Percentiles rank a stretch among this genome's conserved stretches.
Evolutionary conservation across 169 alveolate genomes (phyloP).

Genomic region (Eimeria falciformis): DNA sequence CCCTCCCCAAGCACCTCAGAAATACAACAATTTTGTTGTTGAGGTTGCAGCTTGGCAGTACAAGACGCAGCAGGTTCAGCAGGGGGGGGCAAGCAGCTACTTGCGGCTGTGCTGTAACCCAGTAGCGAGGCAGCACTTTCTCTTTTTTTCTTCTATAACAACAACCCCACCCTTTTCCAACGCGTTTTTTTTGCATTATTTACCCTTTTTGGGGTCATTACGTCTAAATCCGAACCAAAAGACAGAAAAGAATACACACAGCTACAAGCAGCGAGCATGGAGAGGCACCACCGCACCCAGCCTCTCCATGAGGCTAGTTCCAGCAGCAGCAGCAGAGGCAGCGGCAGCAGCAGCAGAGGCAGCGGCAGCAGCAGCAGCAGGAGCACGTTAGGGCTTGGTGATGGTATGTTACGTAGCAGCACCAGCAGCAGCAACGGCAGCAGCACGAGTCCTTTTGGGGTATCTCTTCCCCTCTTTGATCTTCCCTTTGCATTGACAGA

Average conservation of each 20-base stretch:
- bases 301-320: neutral
- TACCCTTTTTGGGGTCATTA: neutral
- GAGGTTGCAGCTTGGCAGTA: too few relatives aligned
- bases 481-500: neutral
- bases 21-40: too few relatives aligned
- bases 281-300: neutral
- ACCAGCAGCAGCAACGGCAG: conserved; percentile 33
- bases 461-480: neutral
- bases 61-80: neutral
- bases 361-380: neutral
- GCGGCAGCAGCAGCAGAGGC: neutral
- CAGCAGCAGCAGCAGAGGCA: conserved; percentile 50
- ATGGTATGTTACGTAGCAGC: neutral
- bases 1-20: too few relatives aligned
- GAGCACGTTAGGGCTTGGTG: neutral
- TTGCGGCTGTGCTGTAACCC: neutral
- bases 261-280: too few relatives aligned
- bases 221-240: neutral
- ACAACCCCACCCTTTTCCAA: too few relatives aligned
- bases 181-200: too few relatives aligned
- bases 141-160: neutral
- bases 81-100: neutral
- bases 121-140: neutral
- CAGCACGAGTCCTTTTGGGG: conserved; percentile 9
- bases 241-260: neutral